Base-by-base conservation (phyloP, 345 rosid species). In the Crucihimalaya himalaica region DNA sequence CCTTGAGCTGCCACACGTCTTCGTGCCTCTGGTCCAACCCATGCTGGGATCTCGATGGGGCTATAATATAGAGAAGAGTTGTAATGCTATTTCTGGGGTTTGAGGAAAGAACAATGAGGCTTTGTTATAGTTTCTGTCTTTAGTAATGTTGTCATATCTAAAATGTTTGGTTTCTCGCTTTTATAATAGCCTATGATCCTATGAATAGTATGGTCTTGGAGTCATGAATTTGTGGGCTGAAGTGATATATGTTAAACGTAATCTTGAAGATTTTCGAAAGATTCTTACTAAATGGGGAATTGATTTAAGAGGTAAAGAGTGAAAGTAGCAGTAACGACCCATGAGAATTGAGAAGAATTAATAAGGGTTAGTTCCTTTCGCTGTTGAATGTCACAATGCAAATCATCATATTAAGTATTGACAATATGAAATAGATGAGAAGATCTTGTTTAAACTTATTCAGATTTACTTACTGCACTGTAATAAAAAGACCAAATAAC, bases 1-100 rank as follows among this genome's bases (percentile, higher is more conserved):
- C 78, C 58, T 25, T 71, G 66, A 2, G 53, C 77, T 0, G 16
- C 65, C n/a, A 89, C 83, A 37, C 87, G 84, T 15, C 40, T 55
- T n/a, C 88, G 66, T 37, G 72, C 79, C 12, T 63, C 74, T 1
- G 64, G 65, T 15, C 60, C 8, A 16, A 86, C 75, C 96, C 97
- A 90, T 1, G 80, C 14, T 2, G 96, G 94, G 10, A 81, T 39
- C 1, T 63, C 28, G 32, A 69, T 37, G 67, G 16, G 55, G 67
- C 48, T 70, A 19, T 70, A 19, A 64, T 77, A 71, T 57, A 64
- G 61, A 56, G 47, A 16, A n/a, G 59, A 47, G 10, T 48, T 19
- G 19, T 16, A 39, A 48, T 37, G 14, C 80, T 77, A 77, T 70
- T 64, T 47, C 20, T 56, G 47, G 75, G 71, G 60, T 70, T 62